Percentiles rank a stretch among this genome's conserved stretches.
Conservation (phyloP, 257 asterid species). For the Petrea volubilis region DNA sequence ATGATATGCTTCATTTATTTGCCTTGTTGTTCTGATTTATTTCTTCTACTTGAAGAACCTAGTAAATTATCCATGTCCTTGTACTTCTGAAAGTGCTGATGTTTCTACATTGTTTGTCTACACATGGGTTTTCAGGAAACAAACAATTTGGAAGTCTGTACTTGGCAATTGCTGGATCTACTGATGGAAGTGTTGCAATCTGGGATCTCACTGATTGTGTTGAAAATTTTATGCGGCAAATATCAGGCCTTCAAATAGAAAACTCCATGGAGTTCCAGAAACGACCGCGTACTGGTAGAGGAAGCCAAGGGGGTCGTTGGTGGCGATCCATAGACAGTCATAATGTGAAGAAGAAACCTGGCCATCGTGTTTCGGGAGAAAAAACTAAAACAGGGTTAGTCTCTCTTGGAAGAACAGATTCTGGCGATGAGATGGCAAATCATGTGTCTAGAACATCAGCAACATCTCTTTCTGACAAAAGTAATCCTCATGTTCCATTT, state of each 20-base stretch:
- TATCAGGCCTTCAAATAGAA: constrained; percentile 53
- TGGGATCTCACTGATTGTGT: constrained; percentile 84
- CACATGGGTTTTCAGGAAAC: constrained; percentile 41
- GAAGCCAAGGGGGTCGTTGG: constrained; percentile 97
- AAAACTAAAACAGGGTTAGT: constrained; percentile 24
- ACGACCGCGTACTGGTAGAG: constrained; percentile 95
- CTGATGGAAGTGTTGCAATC: constrained; percentile 88
- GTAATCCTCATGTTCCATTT: constrained; percentile 18
- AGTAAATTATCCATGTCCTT: not conserved
- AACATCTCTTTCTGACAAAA: constrained; percentile 30
- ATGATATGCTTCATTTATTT: constrained; percentile 1
- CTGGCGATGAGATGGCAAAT: constrained; percentile 35
- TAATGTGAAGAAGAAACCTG: constrained; percentile 43
- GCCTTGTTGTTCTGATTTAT: constrained; percentile 11
- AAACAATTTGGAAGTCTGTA: constrained; percentile 45
- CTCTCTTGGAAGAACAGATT: constrained; percentile 26
- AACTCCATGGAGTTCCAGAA: constrained; percentile 65
- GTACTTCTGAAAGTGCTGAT: not conserved
- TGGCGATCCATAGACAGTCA: constrained; percentile 59
- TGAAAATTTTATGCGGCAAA: constrained; percentile 67
- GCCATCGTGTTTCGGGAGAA: constrained; percentile 26
- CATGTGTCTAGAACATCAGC: constrained; percentile 33
- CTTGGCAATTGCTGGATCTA: constrained; percentile 78
- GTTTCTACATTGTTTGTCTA: constrained; percentile 17
- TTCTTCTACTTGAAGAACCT: constrained; percentile 10